Conservation (phyloP, 2,329 filamentous ascomycete genomes). For the Fusarium guadeloupense region DNA sequence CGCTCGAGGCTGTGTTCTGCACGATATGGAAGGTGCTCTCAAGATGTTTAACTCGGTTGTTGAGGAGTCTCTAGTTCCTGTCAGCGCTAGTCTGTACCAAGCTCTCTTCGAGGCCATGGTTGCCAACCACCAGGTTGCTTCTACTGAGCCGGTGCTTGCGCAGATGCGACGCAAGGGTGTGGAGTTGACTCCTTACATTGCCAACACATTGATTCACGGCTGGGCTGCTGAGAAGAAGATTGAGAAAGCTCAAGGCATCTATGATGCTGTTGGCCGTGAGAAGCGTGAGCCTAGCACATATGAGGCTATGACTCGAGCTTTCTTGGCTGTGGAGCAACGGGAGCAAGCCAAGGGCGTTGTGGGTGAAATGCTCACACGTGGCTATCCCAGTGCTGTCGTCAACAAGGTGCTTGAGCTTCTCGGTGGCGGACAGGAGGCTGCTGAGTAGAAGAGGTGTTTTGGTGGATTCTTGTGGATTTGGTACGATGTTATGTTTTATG, state of each 20-base stretch:
- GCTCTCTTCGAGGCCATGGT: slow-evolving; percentile 98
- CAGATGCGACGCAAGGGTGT: slow-evolving; percentile 80
- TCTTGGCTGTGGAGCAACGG: slow-evolving; percentile 83
- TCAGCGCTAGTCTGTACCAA: slow-evolving; percentile 91
- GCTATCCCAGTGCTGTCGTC: slow-evolving; percentile 90
- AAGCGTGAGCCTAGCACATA: slow-evolving; percentile 97
- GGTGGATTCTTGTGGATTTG: slow-evolving; percentile 8
- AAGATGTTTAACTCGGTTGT: slow-evolving; percentile 85
- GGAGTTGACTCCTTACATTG: slow-evolving; percentile 95
- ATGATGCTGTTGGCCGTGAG: slow-evolving; percentile 77
- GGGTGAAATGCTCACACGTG: slow-evolving; percentile 87
- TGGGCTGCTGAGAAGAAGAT: slow-evolving; percentile 90
- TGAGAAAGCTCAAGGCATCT: slow-evolving; percentile 79
- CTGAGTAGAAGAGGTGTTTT: slow-evolving; percentile 34
- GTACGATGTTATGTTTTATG: slow-evolving; percentile 41
- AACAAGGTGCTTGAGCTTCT: slow-evolving; percentile 94
- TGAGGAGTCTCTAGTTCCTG: slow-evolving; percentile 69
- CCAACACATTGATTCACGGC: slow-evolving; percentile 96
- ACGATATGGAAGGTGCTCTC: slow-evolving; percentile 87
- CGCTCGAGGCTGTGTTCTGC: slow-evolving; percentile 91
- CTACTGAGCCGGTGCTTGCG: slow-evolving; percentile 76
- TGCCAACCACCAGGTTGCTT: slow-evolving; percentile 85
- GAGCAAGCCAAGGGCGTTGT: slow-evolving; percentile 80
- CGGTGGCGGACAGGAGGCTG: slow-evolving; percentile 61
- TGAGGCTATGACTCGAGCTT: slow-evolving; percentile 97